A percentile compares a stretch with the other conserved stretches of the same genome.
Evolutionary conservation across 2,329 filamentous ascomycete species (phyloP).

Genomic region (Clonostachys sp.): DNA sequence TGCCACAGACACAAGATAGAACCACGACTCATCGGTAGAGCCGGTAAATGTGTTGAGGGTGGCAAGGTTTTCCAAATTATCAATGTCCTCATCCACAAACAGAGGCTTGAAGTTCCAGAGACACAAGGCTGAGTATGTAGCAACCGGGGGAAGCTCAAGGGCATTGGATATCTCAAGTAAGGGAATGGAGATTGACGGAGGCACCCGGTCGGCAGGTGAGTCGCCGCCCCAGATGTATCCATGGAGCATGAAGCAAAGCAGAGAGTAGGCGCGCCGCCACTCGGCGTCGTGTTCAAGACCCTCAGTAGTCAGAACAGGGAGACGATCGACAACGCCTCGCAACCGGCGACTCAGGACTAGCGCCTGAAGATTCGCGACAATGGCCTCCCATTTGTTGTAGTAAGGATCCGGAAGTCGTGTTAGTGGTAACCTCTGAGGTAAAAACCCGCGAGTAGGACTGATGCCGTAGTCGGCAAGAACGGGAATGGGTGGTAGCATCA

Average conservation of each 20-base stretch:
- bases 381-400: conserved; percentile 91
- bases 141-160: conserved; percentile 85
- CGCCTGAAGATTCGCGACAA: conserved; percentile 80
- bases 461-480: conserved; percentile 74
- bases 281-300: conserved; percentile 80
- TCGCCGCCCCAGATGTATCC: conserved; percentile 96
- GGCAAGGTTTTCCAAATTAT: conserved; percentile 81
- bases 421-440: conserved; percentile 76
- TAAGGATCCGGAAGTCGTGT: conserved; percentile 80
- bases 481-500: conserved; percentile 58
- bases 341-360: conserved; percentile 82
- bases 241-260: conserved; percentile 88
- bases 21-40: conserved; percentile 96
- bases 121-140: conserved; percentile 86
- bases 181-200: conserved; percentile 77
- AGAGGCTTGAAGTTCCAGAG: conserved; percentile 97
- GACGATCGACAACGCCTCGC: conserved; percentile 70
- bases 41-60: conserved; percentile 90
- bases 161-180: conserved; percentile 71
- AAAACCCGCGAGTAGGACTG: conserved; percentile 76
- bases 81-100: conserved; percentile 76
- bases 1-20: conserved; percentile 91
- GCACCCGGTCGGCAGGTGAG: conserved; percentile 71
- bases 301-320: conserved; percentile 80
- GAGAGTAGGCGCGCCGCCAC: conserved; percentile 89